Base-by-base conservation (phyloP, 2,329 filamentous ascomycete genomes). In the Tolypocladium inflatum region DNA sequence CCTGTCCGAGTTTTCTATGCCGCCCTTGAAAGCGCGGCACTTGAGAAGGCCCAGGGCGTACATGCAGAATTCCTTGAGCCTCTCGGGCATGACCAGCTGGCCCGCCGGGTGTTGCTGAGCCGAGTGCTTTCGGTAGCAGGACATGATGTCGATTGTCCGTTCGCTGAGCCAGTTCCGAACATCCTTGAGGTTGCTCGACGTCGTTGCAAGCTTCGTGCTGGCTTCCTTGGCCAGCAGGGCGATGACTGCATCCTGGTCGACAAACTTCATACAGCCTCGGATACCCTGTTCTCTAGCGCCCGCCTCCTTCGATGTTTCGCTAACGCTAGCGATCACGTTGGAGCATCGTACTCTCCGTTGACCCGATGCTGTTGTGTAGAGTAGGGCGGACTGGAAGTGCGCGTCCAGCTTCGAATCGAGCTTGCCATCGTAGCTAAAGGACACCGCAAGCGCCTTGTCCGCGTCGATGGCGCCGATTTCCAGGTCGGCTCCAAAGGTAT, bases 11-110 rank as follows among this genome's bases (percentile, higher is more conserved):
- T 90, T 89, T 73, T 99, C 94, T 63, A 88, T 86, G 59, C 93
- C 93, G 55, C 90, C 89, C 77, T 97, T 97, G 77, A 97, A 91
- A 3, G 93, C 92, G 59, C 94, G 86, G 58, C 85, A 92, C 73
- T 99, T 99, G 70, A 96, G 76, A 62, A 97, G 77, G 54, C 89
- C 88, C 11, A 99, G 85, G 74, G 95, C 90, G 73, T 94, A 97
- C 91, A 99, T 97, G 67, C 89, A 86, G 66, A 96, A 92, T 70
- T 99, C 94, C 71, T 97, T 97, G 37, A 99, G 82, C 64, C 93
- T 90, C 74, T 99, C 94, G 0, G 94, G 94, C 74, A 99, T 85
- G 37, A 99, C 91, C 37, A 99, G 83, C 73, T 99, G 92, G 6
- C 91, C 90, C 2, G 92, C 90, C 10, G 94, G 93, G 67, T 96